A percentile compares a stretch with the other conserved stretches of the same genome.
Conservation (phyloP, 73 alveolate species). For the Stentor roeselii region DNA sequence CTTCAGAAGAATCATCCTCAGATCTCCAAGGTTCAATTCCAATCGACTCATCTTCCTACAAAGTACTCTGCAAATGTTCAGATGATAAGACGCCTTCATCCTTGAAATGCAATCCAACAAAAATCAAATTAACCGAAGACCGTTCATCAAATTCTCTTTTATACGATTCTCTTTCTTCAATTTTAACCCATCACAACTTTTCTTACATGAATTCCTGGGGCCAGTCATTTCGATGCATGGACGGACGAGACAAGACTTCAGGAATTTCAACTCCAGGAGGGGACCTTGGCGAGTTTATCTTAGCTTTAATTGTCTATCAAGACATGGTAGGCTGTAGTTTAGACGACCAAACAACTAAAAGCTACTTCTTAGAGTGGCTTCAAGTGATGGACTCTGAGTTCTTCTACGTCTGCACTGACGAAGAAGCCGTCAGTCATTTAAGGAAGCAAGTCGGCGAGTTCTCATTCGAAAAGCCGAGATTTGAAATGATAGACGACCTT, state of each 20-base stretch:
- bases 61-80: too few relatives aligned
- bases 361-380: constrained; percentile 34
- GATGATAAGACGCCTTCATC: too few relatives aligned
- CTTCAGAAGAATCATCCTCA: too few relatives aligned
- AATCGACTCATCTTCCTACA: too few relatives aligned
- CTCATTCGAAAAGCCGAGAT: background rate
- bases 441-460: constrained; percentile 45
- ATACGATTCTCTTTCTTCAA: background rate
- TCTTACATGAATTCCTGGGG: background rate
- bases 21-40: too few relatives aligned
- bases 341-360: background rate
- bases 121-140: constrained; percentile 15
- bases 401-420: constrained; percentile 77
- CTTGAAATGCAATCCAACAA: background rate
- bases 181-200: background rate
- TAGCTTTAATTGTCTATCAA: constrained; percentile 62
- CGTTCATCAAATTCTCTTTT: background rate
- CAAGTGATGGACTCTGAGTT: constrained; percentile 37
- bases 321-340: background rate
- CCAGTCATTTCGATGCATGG: constrained; percentile 51
- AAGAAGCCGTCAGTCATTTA: constrained; percentile 55
- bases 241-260: constrained; percentile 59
- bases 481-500: constrained; percentile 37
- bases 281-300: constrained; percentile 75
- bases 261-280: constrained; percentile 78